These are phyloP conservation scores for Cyanidioschyzon merolae DNA, from an alignment of 23 red algal species.

Conservation along the genomic window DNA sequence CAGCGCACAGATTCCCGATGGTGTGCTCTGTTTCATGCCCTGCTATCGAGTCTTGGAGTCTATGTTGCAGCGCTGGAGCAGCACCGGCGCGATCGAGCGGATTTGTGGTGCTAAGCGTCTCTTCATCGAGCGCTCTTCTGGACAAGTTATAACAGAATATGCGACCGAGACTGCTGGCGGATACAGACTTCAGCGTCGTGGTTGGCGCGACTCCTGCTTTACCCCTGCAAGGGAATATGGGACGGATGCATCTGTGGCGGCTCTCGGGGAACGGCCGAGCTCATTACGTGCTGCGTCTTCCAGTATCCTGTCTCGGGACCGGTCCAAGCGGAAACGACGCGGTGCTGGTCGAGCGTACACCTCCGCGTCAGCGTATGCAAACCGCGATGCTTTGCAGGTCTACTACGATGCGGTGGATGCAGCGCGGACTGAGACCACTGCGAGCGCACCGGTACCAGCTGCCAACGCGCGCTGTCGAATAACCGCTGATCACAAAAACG, in stretches of 20 bases:
- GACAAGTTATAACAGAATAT: no score
- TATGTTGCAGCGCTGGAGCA: constrained; percentile 27
- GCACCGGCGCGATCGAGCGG: constrained; percentile 37
- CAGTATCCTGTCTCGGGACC: no score
- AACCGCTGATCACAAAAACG: no score
- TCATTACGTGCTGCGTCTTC: no score
- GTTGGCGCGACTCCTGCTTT: no score
- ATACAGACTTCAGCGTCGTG: no score
- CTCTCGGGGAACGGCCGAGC: no score
- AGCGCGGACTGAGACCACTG: not conserved
- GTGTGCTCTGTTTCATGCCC: constrained; percentile 70
- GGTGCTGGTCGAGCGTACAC: not conserved
- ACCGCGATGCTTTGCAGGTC: not conserved
- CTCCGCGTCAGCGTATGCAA: not conserved
- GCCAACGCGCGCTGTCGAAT: no score
- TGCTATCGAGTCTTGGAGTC: constrained; percentile 59
- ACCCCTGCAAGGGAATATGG: no score
- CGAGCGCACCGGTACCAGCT: no score
- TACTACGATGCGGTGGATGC: constrained; percentile 6
- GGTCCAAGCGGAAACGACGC: not conserved
- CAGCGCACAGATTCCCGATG: constrained; percentile 39
- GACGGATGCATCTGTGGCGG: no score
- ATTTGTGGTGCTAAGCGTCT: constrained; percentile 32
- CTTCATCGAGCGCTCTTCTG: constrained; percentile 22
- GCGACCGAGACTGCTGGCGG: no score